Evolutionary conservation across 495 filamentous ascomycete species (phyloP).

Genomic region (Oidiodendron maius): DNA sequence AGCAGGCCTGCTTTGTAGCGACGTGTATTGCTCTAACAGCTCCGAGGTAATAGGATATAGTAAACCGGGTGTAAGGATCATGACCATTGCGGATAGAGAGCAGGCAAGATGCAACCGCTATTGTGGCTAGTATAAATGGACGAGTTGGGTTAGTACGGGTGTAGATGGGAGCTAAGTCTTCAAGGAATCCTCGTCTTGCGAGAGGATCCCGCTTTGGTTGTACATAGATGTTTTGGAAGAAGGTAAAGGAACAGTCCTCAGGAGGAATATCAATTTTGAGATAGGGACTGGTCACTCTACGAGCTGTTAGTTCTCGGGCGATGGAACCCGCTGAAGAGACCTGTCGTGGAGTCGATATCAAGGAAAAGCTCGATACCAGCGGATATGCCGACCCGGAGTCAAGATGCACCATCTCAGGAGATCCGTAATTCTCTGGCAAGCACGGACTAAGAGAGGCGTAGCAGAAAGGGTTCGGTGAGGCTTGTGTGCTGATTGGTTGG

Average conservation of each 20-base stretch:
- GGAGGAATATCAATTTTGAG: not conserved
- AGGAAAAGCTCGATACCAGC: no score
- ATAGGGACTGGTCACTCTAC: no score
- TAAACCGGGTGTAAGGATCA: not conserved
- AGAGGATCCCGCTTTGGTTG: not conserved
- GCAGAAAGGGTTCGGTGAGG: no score
- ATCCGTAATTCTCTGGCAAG: no score
- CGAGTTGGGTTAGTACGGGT: not conserved
- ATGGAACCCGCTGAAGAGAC: no score
- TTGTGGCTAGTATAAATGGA: not conserved
- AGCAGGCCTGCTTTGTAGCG: not conserved
- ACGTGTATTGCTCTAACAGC: conserved; percentile 4
- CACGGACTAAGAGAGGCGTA: no score
- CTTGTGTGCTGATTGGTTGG: no score
- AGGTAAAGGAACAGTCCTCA: not conserved
- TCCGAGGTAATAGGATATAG: conserved; percentile 1
- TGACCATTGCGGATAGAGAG: conserved; percentile 1
- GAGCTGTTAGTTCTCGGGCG: no score
- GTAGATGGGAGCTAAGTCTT: conserved; percentile 1
- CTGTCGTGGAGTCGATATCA: no score
- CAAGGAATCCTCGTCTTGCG: not conserved
- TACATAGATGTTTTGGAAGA: conserved; percentile 5
- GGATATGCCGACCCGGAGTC: no score
- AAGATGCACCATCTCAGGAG: no score
- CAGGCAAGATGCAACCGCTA: conserved; percentile 3